Evolutionary conservation across 169 alveolate genomes (phyloP).

Genomic region (Plasmodium gonderi): DNA sequence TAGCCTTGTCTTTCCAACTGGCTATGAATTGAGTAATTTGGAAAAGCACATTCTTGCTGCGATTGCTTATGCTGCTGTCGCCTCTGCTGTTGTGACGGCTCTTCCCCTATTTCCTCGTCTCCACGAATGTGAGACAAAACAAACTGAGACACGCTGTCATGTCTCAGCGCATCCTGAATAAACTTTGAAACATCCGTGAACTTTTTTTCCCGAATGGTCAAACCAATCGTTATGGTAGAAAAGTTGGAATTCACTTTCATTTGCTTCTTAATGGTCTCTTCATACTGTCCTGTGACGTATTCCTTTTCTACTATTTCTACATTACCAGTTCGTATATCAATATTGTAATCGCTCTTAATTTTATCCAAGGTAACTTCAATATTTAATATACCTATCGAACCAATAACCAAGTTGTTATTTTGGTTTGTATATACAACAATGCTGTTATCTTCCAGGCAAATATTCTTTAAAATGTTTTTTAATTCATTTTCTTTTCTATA

Average conservation of each 20-base stretch:
- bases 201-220: conserved; percentile 61
- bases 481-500: conserved; percentile 58
- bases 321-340: conserved; percentile 43
- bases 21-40: too few relatives aligned
- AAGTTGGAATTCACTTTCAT: conserved; percentile 52
- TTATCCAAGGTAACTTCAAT: conserved; percentile 71
- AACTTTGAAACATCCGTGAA: conserved; percentile 44
- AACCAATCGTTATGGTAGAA: conserved; percentile 26
- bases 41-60: not conserved
- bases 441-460: conserved; percentile 74
- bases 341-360: conserved; percentile 50
- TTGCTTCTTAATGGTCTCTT: conserved; percentile 28
- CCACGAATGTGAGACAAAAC: not conserved
- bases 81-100: not conserved
- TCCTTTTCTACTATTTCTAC: conserved; percentile 65
- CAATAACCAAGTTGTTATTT: conserved; percentile 51
- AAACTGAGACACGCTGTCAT: conserved; percentile 13
- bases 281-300: conserved; percentile 51
- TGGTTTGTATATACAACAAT: conserved; percentile 27
- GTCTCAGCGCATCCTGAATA: conserved; percentile 36
- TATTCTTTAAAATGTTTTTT: conserved; percentile 32
- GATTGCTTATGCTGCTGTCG: not conserved
- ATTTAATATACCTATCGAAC: conserved; percentile 71
- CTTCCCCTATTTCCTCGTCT: not conserved
- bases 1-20: not conserved